Conservation (phyloP, 306 rosid genomes). For the Citrullus colocynthis region DNA sequence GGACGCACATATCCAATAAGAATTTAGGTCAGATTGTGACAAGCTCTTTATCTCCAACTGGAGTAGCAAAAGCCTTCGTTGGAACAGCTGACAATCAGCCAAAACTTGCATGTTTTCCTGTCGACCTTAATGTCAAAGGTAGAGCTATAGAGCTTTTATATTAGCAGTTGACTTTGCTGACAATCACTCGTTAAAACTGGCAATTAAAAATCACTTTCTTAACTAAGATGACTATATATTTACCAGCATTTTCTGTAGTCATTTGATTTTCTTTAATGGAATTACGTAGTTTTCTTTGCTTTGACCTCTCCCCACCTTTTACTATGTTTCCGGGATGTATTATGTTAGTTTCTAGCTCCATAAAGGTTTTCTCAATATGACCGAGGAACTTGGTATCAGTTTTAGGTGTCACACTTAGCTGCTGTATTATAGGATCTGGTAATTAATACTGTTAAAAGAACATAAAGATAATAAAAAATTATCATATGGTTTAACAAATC, state of each 20-base stretch:
- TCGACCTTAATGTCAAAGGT: conserved; percentile 88
- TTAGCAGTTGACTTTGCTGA: not conserved
- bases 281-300: not conserved
- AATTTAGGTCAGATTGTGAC: conserved; percentile 67
- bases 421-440: not conserved
- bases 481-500: not conserved
- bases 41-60: conserved; percentile 70
- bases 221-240: not conserved
- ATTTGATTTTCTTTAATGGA: not conserved
- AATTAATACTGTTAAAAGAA: not conserved
- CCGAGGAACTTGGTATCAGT: not conserved
- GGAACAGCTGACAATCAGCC: conserved; percentile 54
- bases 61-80: conserved; percentile 32
- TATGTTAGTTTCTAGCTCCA: not conserved
- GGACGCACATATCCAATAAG: conserved; percentile 49
- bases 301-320: not conserved
- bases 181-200: not conserved
- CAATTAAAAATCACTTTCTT: not conserved
- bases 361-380: not conserved
- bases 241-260: not conserved
- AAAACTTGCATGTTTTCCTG: conserved; percentile 41
- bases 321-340: not conserved
- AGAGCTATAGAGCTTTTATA: conserved; percentile 8
- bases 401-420: not conserved
- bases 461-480: not conserved